Evolutionary conservation across 2,329 filamentous ascomycete genomes (phyloP).

Genomic region (Scolecobasidium constrictum): DNA sequence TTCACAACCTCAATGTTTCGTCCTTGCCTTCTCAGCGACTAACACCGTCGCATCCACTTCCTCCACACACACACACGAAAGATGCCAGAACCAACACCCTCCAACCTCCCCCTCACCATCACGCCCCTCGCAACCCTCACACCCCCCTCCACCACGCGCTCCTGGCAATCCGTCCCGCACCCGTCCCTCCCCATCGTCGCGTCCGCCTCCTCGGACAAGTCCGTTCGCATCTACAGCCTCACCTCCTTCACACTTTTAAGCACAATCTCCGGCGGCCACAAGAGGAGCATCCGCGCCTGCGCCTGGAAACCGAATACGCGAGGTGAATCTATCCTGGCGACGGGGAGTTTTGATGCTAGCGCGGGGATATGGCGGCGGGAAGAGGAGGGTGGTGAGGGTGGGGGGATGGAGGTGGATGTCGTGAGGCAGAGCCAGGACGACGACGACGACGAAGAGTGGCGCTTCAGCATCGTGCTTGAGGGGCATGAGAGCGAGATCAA

Average conservation of each 20-base stretch:
- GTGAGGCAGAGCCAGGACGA: conserved; percentile 27
- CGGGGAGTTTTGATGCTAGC: conserved; percentile 86
- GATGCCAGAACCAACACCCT: neutral
- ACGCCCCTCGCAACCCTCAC: conserved; percentile 39
- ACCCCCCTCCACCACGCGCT: conserved; percentile 48
- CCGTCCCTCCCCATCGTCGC: conserved; percentile 80
- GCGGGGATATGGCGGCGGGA: conserved; percentile 55
- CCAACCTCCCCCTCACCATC: conserved; percentile 16
- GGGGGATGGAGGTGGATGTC: conserved; percentile 15
- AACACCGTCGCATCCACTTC: too few relatives aligned
- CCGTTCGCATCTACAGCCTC: conserved; percentile 82
- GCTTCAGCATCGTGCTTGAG: conserved; percentile 83
- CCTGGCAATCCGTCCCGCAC: conserved; percentile 80
- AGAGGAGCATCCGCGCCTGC: conserved; percentile 73
- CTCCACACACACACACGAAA: too few relatives aligned
- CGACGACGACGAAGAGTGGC: conserved; percentile 72
- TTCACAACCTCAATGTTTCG: too few relatives aligned
- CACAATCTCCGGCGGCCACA: conserved; percentile 75
- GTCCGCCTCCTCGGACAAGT: conserved; percentile 76
- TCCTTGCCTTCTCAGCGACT: too few relatives aligned
- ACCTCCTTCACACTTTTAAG: conserved; percentile 69
- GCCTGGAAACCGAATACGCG: conserved; percentile 71
- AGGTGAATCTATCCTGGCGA: conserved; percentile 68
- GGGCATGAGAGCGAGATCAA: conserved; percentile 95
- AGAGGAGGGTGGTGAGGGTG: conserved; percentile 26